These are phyloP conservation scores for Sideroxylon spinosum DNA, from an alignment of 179 eudicot species.

Conservation along the genomic window DNA sequence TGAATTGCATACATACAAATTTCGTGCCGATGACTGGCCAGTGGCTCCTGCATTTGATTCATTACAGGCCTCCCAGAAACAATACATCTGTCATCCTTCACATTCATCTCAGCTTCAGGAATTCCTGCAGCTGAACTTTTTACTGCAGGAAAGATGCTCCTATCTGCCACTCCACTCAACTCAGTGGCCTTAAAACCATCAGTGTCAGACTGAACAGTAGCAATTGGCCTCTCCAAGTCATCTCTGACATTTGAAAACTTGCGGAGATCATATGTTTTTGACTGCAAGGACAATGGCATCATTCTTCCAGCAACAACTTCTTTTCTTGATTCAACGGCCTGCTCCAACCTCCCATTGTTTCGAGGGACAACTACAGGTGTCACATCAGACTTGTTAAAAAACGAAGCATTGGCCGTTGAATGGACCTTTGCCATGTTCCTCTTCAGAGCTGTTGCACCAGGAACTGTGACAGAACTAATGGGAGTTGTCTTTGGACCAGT, in stretches of 20 bases:
- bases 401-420: constrained; percentile 40
- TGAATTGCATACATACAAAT: constrained; percentile 51
- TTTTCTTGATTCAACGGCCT: constrained; percentile 61
- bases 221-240: constrained; percentile 49
- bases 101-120: constrained; percentile 43
- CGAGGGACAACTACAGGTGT: constrained; percentile 78
- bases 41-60: constrained; percentile 44
- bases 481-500: constrained; percentile 50
- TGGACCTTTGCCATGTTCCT: constrained; percentile 57
- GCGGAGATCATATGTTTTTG: constrained; percentile 52
- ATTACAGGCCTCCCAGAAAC: constrained; percentile 42
- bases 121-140: constrained; percentile 40
- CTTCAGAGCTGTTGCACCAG: constrained; percentile 45
- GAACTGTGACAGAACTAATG: constrained; percentile 32
- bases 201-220: constrained; percentile 40
- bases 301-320: constrained; percentile 55
- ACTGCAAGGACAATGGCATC: constrained; percentile 45
- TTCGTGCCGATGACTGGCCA: constrained; percentile 48
- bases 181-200: constrained; percentile 41
- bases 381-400: constrained; percentile 56
- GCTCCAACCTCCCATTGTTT: constrained; percentile 58
- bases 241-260: constrained; percentile 49
- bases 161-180: constrained; percentile 35
- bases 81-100: constrained; percentile 46
- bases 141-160: constrained; percentile 36